These are phyloP conservation scores for Neurospora cerealis DNA, from an alignment of 495 filamentous ascomycete species.

Conservation along the genomic window DNA sequence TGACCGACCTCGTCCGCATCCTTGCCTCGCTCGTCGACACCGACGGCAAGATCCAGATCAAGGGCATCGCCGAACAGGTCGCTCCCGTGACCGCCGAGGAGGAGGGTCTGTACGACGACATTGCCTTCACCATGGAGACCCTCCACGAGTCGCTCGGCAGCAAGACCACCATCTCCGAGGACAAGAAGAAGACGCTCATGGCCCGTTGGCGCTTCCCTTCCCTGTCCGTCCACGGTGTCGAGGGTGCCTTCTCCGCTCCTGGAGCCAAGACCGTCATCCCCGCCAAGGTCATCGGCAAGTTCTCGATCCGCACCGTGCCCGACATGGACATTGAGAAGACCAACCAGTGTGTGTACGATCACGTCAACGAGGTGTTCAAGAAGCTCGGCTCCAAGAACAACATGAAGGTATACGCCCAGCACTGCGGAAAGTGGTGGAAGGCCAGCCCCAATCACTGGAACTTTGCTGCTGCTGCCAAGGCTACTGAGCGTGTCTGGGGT, in stretches of 20 bases:
- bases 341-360: conserved; percentile 68
- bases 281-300: conserved; percentile 94
- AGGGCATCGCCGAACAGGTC: conserved; percentile 84
- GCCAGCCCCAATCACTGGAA: conserved; percentile 97
- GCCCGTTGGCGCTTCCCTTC: conserved; percentile 90
- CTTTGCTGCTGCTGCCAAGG: conserved; percentile 86
- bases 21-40: conserved; percentile 77
- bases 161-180: conserved; percentile 70
- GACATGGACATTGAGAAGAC: conserved; percentile 92
- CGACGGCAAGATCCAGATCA: conserved; percentile 80
- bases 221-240: conserved; percentile 90
- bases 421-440: conserved; percentile 97
- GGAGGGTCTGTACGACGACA: conserved; percentile 69
- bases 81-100: conserved; percentile 80
- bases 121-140: conserved; percentile 92
- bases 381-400: conserved; percentile 86
- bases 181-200: conserved; percentile 87
- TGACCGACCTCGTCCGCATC: conserved; percentile 86
- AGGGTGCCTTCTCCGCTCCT: conserved; percentile 87
- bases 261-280: conserved; percentile 99
- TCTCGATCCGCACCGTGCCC: conserved; percentile 93
- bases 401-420: conserved; percentile 66
- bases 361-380: conserved; percentile 69
- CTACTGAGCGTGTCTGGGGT: conserved; percentile 83
- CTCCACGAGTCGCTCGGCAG: conserved; percentile 83